phyloP scores from a whole-genome alignment of 2,329 filamentous ascomycete genomes.

The Venturia carpophila region DNA sequence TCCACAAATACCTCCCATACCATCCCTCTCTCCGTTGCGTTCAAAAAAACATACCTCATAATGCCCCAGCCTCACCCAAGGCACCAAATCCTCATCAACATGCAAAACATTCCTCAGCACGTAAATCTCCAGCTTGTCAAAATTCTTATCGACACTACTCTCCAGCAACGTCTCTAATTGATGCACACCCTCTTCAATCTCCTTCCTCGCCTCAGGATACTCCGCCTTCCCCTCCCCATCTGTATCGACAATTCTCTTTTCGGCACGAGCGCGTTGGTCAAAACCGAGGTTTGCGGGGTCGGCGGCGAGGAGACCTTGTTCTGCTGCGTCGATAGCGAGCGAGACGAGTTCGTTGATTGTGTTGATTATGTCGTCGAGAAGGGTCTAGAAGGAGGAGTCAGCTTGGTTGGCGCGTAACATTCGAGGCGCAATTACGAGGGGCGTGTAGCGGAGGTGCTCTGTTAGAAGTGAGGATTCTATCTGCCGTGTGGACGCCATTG shows the following conservation, averaged over 20 bases:
- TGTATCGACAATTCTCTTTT: constrained; percentile 34
- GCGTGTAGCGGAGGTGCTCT: constrained; percentile 92
- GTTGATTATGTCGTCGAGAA: constrained; percentile 98
- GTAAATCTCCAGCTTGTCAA: constrained; percentile 59
- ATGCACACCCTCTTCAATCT: constrained; percentile 72
- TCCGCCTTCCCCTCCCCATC: constrained; percentile 34
- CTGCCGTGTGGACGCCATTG: constrained; percentile 39
- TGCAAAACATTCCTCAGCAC: constrained; percentile 66
- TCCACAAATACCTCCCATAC: neutral
- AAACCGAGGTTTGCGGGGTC: constrained; percentile 78
- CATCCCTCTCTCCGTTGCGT: neutral
- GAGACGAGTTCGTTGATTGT: constrained; percentile 90
- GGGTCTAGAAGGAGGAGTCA: constrained; percentile 49
- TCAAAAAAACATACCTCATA: constrained; percentile 53
- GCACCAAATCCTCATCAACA: constrained; percentile 53
- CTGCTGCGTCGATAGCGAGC: constrained; percentile 78
- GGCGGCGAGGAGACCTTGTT: constrained; percentile 68
- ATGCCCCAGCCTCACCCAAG: constrained; percentile 75
- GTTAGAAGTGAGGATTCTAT: constrained; percentile 62
- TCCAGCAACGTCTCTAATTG: constrained; percentile 44
- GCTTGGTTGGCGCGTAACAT: constrained; percentile 18
- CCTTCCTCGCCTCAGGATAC: constrained; percentile 48
- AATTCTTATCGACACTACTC: constrained; percentile 43
- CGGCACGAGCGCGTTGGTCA: constrained; percentile 41
- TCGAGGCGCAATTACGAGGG: constrained; percentile 55